Percentiles rank a stretch among this genome's conserved stretches.
Conservation (phyloP, 75 land plant species). For the Sequoia sempervirens region DNA sequence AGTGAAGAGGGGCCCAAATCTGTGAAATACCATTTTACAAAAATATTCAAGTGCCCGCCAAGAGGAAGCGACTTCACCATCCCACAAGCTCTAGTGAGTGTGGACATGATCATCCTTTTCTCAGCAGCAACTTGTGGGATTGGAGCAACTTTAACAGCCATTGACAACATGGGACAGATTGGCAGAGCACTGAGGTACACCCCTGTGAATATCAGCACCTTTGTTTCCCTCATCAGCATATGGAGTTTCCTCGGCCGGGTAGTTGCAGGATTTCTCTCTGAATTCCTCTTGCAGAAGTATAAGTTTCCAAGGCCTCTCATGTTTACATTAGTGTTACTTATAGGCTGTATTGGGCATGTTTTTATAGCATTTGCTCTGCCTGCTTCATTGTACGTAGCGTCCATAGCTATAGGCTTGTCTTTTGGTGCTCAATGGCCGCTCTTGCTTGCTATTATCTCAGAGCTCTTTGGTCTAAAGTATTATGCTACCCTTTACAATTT, state of each 20-base stretch:
- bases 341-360: slow-evolving; percentile 22
- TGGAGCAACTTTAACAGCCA: slow-evolving; percentile 58
- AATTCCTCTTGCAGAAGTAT: slow-evolving; percentile 20
- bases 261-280: slow-evolving; percentile 48
- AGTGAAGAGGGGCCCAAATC: neutral
- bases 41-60: slow-evolving; percentile 15
- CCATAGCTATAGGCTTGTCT: too few relatives aligned
- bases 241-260: slow-evolving; percentile 62
- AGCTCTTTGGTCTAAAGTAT: slow-evolving; percentile 6
- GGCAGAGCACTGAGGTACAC: slow-evolving; percentile 59
- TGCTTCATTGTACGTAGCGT: too few relatives aligned
- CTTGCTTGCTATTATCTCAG: too few relatives aligned
- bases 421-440: too few relatives aligned
- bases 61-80: slow-evolving; percentile 70
- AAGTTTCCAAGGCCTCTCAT: slow-evolving; percentile 23
- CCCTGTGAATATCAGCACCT: slow-evolving; percentile 31
- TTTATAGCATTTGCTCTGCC: neutral
- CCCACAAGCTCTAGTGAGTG: slow-evolving; percentile 52
- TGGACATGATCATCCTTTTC: neutral
- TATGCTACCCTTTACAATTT: slow-evolving; percentile 34
- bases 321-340: slow-evolving; percentile 9
- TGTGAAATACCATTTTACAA: neutral
- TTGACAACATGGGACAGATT: slow-evolving; percentile 63
- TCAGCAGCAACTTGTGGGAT: slow-evolving; percentile 22
- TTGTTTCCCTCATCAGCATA: slow-evolving; percentile 64